These are phyloP conservation scores for Intubia oerlemansii DNA, from an alignment of 2,329 filamentous ascomycete species.

Conservation along the genomic window DNA sequence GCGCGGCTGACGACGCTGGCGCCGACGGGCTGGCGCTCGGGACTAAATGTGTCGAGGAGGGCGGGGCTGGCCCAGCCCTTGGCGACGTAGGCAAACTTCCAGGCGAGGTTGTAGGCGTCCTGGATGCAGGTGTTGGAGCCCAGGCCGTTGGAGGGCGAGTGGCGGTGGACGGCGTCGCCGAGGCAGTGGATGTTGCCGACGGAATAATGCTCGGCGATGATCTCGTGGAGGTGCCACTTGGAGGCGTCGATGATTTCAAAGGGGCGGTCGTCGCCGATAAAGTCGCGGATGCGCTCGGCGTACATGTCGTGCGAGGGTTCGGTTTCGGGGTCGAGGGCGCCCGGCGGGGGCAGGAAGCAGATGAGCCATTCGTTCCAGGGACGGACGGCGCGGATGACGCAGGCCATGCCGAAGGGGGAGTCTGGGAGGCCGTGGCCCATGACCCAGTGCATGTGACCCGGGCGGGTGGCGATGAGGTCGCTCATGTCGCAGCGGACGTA, in stretches of 20 bases:
- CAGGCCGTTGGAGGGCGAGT: slow-evolving; percentile 34
- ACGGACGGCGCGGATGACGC: no score
- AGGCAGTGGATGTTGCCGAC: slow-evolving; percentile 21
- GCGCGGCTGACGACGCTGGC: slow-evolving; percentile 26
- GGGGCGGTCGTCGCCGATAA: slow-evolving; percentile 32
- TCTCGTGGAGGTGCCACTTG: slow-evolving; percentile 41
- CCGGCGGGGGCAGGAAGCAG: slow-evolving; percentile 24
- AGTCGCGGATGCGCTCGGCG: slow-evolving; percentile 18
- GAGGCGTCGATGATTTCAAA: slow-evolving; percentile 29
- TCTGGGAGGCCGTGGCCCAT: slow-evolving; percentile 23
- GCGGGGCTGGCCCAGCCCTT: slow-evolving; percentile 13
- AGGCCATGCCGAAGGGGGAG: slow-evolving; percentile 29
- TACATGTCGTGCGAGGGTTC: slow-evolving; percentile 1
- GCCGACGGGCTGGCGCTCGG: slow-evolving; percentile 28
- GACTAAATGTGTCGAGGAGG: slow-evolving; percentile 21
- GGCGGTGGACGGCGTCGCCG: slow-evolving; percentile 35
- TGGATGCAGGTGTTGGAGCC: slow-evolving; percentile 37
- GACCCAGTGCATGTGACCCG: no score
- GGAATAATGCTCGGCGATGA: slow-evolving; percentile 32
- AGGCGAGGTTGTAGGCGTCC: slow-evolving; percentile 33
- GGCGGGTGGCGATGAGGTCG: no score
- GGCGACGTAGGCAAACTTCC: slow-evolving; percentile 28
- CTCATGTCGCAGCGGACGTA: no score
- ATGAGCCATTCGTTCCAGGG: no score
- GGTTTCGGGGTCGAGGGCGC: not conserved